These are phyloP conservation scores for Plasmodium adleri DNA, from an alignment of 169 alveolate genomes.

Conservation along the genomic window DNA sequence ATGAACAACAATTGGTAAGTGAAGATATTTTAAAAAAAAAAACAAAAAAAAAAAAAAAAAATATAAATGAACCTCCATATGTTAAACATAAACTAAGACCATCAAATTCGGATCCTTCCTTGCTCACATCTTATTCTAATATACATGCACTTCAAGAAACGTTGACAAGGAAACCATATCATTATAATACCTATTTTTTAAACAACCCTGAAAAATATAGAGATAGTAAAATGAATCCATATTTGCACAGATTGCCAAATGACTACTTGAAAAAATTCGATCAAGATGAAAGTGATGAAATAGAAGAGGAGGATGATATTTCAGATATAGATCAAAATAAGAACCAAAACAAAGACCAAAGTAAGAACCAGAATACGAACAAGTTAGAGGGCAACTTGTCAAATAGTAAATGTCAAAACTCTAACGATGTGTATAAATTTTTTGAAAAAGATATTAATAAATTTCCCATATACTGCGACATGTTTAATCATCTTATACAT, in stretches of 20 bases:
- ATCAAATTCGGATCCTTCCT: slow-evolving; percentile 83
- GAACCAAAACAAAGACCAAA: too few relatives aligned
- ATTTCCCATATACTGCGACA: slow-evolving; percentile 61
- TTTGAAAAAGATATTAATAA: slow-evolving; percentile 43
- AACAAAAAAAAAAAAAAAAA: slow-evolving; percentile 21
- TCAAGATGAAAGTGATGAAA: slow-evolving; percentile 12
- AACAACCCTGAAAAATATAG: slow-evolving; percentile 71
- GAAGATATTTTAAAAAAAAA: neutral
- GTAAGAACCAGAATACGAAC: too few relatives aligned
- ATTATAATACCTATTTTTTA: slow-evolving; percentile 74
- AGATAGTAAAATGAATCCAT: slow-evolving; percentile 18
- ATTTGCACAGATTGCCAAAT: slow-evolving; percentile 46
- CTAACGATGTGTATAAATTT: neutral
- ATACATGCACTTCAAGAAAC: slow-evolving; percentile 84
- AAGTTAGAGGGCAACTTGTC: neutral
- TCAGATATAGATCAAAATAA: neutral
- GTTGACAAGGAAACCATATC: slow-evolving; percentile 79
- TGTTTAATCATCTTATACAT: slow-evolving; percentile 52
- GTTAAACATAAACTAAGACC: slow-evolving; percentile 80
- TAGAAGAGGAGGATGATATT: neutral
- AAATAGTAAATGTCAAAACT: too few relatives aligned
- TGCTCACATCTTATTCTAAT: slow-evolving; percentile 80
- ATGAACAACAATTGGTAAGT: neutral
- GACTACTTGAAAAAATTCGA: slow-evolving; percentile 45
- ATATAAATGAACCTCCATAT: slow-evolving; percentile 74